A percentile compares a stretch with the other conserved stretches of the same genome.
phyloP scores from a whole-genome alignment of 2,329 filamentous ascomycete genomes.

The Colletotrichum zoysiae region DNA sequence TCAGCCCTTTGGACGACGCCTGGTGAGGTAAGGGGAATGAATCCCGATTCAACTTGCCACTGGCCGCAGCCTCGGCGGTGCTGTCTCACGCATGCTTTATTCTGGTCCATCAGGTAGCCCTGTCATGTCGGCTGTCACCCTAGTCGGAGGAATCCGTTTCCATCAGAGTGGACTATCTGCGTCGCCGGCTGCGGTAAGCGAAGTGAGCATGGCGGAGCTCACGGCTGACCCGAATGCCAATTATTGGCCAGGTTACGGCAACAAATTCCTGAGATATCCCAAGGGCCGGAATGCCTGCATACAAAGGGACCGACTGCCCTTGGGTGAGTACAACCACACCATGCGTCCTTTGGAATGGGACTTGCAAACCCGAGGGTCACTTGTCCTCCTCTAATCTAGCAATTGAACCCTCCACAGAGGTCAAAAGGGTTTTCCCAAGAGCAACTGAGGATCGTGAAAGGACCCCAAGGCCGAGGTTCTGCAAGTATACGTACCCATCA shows the following conservation, averaged over 20 bases:
- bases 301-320: too few species aligned
- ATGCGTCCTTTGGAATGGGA: neutral
- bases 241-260: constrained; percentile 33
- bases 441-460: neutral
- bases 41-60: neutral
- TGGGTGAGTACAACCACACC: neutral
- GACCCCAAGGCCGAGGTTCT: neutral
- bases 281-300: constrained; percentile 9
- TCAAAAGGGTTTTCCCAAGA: neutral
- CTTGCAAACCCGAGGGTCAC: neutral
- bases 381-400: neutral
- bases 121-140: neutral
- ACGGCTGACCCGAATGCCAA: constrained; percentile 5
- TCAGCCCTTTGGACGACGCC: neutral
- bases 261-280: constrained; percentile 3
- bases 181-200: neutral
- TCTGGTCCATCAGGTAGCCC: neutral
- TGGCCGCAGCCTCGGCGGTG: neutral
- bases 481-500: neutral
- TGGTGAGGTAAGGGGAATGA: neutral
- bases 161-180: neutral
- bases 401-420: too few species aligned
- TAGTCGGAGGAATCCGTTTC: neutral
- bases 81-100: neutral
- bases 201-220: constrained; percentile 28